A percentile compares a stretch with the other conserved stretches of the same genome.
These are phyloP conservation scores for Dothidotthia symphoricarpi DNA, from an alignment of 2,329 filamentous ascomycete species.

Conservation along the genomic window DNA sequence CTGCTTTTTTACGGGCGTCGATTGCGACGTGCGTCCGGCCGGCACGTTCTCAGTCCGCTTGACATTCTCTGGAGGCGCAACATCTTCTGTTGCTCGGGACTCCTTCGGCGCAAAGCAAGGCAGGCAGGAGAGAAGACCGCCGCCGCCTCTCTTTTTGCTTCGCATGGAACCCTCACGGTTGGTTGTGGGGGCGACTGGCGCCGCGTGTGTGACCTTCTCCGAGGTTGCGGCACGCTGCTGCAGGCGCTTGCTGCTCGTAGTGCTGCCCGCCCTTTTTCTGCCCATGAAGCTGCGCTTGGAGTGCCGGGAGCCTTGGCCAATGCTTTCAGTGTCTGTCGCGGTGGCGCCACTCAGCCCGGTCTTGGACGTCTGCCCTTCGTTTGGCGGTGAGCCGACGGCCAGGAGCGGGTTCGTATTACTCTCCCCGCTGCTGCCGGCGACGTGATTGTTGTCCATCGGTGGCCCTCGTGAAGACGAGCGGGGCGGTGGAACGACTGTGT, in stretches of 20 bases:
- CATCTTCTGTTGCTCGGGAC: slow-evolving; percentile 43
- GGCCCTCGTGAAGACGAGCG: slow-evolving; percentile 28
- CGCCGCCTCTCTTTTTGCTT: slow-evolving; percentile 43
- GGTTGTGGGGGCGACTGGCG: slow-evolving; percentile 30
- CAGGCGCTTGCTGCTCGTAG: slow-evolving; percentile 48
- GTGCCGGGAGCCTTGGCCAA: slow-evolving; percentile 45
- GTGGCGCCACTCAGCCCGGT: slow-evolving; percentile 47
- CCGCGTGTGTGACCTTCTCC: slow-evolving; percentile 43
- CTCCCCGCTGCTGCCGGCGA: slow-evolving; percentile 27
- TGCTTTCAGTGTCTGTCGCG: slow-evolving; percentile 47
- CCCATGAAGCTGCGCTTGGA: slow-evolving; percentile 48
- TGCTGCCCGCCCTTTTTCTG: slow-evolving; percentile 47
- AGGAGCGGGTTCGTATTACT: slow-evolving; percentile 39
- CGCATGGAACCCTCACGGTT: slow-evolving; percentile 37
- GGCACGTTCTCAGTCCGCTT: slow-evolving; percentile 44
- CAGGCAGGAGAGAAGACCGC: slow-evolving; percentile 52
- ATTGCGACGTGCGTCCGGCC: slow-evolving; percentile 49
- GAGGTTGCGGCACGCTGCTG: slow-evolving; percentile 38
- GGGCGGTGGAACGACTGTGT: slow-evolving; percentile 21
- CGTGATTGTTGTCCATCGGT: slow-evolving; percentile 21
- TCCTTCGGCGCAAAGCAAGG: slow-evolving; percentile 68
- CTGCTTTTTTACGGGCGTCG: slow-evolving; percentile 46
- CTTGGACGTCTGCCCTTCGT: slow-evolving; percentile 32
- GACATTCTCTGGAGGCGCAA: slow-evolving; percentile 49
- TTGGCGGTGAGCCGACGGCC: slow-evolving; percentile 34